Base-by-base conservation (phyloP, 371 early-diverging fungal genomes). In the Lichtheimia ornata region DNA sequence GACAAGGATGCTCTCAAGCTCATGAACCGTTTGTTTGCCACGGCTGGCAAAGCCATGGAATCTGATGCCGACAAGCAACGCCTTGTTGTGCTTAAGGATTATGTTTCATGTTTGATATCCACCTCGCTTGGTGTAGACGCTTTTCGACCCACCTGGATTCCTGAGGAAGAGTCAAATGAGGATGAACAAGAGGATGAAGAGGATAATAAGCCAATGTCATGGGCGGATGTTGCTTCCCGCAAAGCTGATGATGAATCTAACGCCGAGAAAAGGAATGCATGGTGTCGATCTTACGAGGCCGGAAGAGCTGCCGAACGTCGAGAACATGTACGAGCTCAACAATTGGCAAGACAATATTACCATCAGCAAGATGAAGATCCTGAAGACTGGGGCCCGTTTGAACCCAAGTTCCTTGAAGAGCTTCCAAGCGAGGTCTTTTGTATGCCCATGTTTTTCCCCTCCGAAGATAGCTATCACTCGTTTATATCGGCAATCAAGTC, bases 371-470 rank as follows among this genome's bases (percentile, higher is more conserved):
- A 62, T 2, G 63, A 62, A 22, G 47, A 69, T 7, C 56, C 58
- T 3, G 58, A 53, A 42, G 61, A 60, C 20, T 49, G 61, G 30
- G 68, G 58, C 12, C 18, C 45, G 22, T 68, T 68, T 27, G 55
- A 64, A 20, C 69, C 69, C 4, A 30, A 52, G 22, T 53, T 24
- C 40, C 47, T 68, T 14, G 58, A 30, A 12, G 55, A 54, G 5
- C n/a, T 61, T 12, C 58, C 69, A 9, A 50, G 41, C 51, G 70
- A 67, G 12, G 17, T 28, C 30, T 84, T 72, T 54, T 77, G 83
- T 63, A 79, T 74, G 60, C 85, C 85, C 6, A 60, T 79, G 50
- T 84, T 84, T 65, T 63, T 63, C 62, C 74, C 80, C 2, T 77
- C 74, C 3, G 79, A 84, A 52, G 64, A 73, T 18, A 80, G 81